Evolutionary conservation across 176 grass and related monocot species (phyloP), one percentile per base, ranked within the genome.

Genomic region (Rhynchospora pubera): DNA sequence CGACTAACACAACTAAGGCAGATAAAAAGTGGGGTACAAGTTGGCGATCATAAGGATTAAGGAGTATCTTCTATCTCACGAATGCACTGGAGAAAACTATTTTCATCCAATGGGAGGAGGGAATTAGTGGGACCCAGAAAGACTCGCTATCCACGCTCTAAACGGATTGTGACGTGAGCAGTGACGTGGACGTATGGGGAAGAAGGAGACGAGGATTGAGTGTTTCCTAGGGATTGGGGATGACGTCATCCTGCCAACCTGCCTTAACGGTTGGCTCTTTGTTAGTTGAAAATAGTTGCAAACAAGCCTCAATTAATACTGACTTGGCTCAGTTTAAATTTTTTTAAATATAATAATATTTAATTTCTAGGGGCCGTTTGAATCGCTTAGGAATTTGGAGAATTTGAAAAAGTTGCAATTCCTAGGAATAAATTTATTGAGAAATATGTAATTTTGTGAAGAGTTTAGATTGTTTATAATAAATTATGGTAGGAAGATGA

Each of bases 121-220:
- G 2, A 13, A 21, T 43, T 52, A 5, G 42, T 23, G 32, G 79
- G 79, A 19, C 11, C 57, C 77, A 80, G 9, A 30, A 14, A 80
- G 15, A 8, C 56, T 39, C 42, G 56, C 23, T 23, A 30, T 62
- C 77, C 58, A 45, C 44, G 21, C 18, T 3, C 18, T 81, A 32
- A 81, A 81, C 50, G 34, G 79, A 81, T 63, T 15, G 58, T 81
- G 79, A 81, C 79, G 79, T 63, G 60, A 52, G 79, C 60, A 64
- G 34, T 82, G 79, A 82, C 79, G 79, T 52, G 79, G 79, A 66
- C 79, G 42, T 48, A 82, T 82, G 44, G 79, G 34, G 21, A 26
- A 66, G 43, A n/a, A 21, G 18, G 44, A 43, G 14, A 69, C 3
- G 15, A n/a, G 10, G 65, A 18, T 73, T 63, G 60, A 64, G 79